Evolutionary conservation across 495 filamentous ascomycete species (phyloP).

Genomic region (Aspergillus conjunctus): DNA sequence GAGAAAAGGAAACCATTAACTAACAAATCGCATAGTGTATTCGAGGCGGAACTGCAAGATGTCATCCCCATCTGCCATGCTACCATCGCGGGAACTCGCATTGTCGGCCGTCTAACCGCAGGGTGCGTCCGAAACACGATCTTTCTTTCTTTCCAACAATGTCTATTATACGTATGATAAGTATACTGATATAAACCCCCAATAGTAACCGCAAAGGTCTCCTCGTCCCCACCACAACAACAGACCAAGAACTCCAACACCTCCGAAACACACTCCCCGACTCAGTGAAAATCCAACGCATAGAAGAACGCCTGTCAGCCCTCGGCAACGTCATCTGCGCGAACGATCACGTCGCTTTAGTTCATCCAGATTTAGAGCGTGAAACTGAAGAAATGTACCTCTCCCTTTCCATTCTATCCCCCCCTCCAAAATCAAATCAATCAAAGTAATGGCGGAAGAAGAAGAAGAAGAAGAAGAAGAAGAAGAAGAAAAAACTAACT

Average conservation of each 20-base stretch:
- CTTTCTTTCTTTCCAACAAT: neutral
- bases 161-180: neutral
- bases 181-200: neutral
- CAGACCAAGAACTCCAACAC: slow-evolving; percentile 97
- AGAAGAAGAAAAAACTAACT: too few relatives aligned
- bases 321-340: slow-evolving; percentile 95
- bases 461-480: neutral
- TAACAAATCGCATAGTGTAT: slow-evolving; percentile 56
- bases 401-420: neutral
- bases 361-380: slow-evolving; percentile 95
- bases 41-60: slow-evolving; percentile 96
- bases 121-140: slow-evolving; percentile 60
- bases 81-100: slow-evolving; percentile 95
- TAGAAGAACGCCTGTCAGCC: slow-evolving; percentile 95
- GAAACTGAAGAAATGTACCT: slow-evolving; percentile 84
- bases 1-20: slow-evolving; percentile 5
- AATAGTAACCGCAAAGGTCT: slow-evolving; percentile 90
- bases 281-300: slow-evolving; percentile 84
- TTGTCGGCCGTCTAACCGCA: slow-evolving; percentile 91
- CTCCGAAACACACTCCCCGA: slow-evolving; percentile 93
- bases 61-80: slow-evolving; percentile 96
- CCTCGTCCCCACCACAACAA: slow-evolving; percentile 91
- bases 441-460: too few relatives aligned
- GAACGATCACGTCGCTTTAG: slow-evolving; percentile 95
- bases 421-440: neutral